phyloP scores from a whole-genome alignment of 2,329 filamentous ascomycete genomes.

The Colletotrichum sp. region DNA sequence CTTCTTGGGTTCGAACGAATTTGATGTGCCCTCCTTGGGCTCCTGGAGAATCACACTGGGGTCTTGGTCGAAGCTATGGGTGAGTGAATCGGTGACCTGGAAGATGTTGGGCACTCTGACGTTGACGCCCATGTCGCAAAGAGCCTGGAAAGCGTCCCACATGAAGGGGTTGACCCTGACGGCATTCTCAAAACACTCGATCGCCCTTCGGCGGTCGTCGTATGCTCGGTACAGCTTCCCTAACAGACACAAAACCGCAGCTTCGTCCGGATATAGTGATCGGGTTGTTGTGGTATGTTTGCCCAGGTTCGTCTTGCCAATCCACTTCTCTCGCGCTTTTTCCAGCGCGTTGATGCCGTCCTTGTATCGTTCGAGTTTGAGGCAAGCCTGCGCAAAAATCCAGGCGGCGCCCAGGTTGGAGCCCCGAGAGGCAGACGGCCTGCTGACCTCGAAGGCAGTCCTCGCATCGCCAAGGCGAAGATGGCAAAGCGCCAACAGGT shows the following conservation, averaged over 20 bases:
- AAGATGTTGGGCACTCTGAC: constrained; percentile 88
- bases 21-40: constrained; percentile 39
- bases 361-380: constrained; percentile 77
- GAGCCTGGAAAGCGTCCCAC: constrained; percentile 92
- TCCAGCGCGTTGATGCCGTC: constrained; percentile 87
- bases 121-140: constrained; percentile 87
- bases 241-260: constrained; percentile 81
- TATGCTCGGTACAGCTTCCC: constrained; percentile 87
- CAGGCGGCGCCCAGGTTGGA: constrained; percentile 87
- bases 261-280: constrained; percentile 79
- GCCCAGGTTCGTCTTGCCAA: constrained; percentile 76
- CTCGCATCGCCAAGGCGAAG: constrained; percentile 82
- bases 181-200: constrained; percentile 85
- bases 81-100: constrained; percentile 65
- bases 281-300: constrained; percentile 81
- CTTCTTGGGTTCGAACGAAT: constrained; percentile 49
- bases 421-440: constrained; percentile 72
- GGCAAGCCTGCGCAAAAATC: constrained; percentile 87
- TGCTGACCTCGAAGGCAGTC: constrained; percentile 84
- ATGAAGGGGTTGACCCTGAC: constrained; percentile 93
- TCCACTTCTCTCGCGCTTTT: constrained; percentile 79
- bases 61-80: constrained; percentile 52
- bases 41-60: constrained; percentile 35
- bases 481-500: constrained; percentile 85
- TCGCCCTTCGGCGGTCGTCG: constrained; percentile 82